phyloP scores from a whole-genome alignment of 805 yeast species.

The Starmerella stellata region DNA sequence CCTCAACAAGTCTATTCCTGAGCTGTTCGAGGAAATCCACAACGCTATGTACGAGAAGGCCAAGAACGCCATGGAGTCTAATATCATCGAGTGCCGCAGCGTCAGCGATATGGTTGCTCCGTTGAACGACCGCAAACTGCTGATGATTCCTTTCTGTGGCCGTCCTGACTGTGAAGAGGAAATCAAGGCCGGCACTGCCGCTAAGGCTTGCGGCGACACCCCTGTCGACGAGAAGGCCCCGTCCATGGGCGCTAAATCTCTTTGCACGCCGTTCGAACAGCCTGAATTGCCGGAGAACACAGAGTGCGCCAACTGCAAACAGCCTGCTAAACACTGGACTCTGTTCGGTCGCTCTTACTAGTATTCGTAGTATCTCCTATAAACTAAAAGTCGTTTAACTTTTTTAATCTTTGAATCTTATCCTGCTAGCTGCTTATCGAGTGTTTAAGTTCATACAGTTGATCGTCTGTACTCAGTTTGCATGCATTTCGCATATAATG shows the following conservation, averaged over 20 bases:
- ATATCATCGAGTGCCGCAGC: slow-evolving; percentile 60
- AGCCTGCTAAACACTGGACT: slow-evolving; percentile 61
- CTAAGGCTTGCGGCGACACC: slow-evolving; percentile 58
- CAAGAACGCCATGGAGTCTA: slow-evolving; percentile 63
- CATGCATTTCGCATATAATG: too few species aligned
- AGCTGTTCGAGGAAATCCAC: slow-evolving; percentile 69
- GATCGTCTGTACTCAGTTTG: too few species aligned
- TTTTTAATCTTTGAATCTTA: too few species aligned
- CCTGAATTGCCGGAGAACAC: slow-evolving; percentile 63
- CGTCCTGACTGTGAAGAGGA: slow-evolving; percentile 85
- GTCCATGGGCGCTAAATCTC: slow-evolving; percentile 96
- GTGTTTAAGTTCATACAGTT: too few species aligned
- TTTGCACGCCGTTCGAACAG: slow-evolving; percentile 91
- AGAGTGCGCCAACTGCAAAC: slow-evolving; percentile 73
- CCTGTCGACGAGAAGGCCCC: slow-evolving; percentile 93
- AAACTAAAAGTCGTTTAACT: too few species aligned
- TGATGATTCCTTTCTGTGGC: slow-evolving; percentile 97
- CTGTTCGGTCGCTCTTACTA: slow-evolving; percentile 96
- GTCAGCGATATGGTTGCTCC: slow-evolving; percentile 90
- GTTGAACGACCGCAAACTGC: slow-evolving; percentile 75
- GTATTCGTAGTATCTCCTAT: background rate
- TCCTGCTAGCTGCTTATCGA: too few species aligned
- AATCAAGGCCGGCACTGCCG: slow-evolving; percentile 75
- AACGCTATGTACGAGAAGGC: slow-evolving; percentile 56
- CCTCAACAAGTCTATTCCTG: slow-evolving; percentile 49